Conservation (phyloP, 164 flowering plant species). For the Litsea cubeba region DNA sequence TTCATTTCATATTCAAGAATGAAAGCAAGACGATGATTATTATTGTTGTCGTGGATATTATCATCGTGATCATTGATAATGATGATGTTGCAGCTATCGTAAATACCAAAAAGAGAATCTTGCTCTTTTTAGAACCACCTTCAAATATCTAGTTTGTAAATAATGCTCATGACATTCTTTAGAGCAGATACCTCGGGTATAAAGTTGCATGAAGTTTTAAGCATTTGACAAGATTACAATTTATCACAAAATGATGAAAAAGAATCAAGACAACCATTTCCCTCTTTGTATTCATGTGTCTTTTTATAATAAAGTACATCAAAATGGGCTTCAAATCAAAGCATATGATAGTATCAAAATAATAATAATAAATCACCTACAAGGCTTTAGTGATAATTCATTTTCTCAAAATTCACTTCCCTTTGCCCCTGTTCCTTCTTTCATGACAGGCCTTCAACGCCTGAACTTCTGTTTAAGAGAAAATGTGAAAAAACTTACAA, state of each 20-base stretch:
- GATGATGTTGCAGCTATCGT: no score
- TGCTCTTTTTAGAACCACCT: neutral
- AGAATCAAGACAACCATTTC: neutral
- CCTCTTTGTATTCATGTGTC: neutral
- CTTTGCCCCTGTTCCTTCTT: conserved; percentile 38
- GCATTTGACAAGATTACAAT: neutral
- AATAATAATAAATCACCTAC: neutral
- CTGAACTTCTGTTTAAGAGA: conserved; percentile 57
- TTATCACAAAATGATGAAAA: neutral
- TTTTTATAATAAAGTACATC: neutral
- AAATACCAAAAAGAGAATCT: neutral
- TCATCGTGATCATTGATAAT: no score
- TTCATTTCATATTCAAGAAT: no score
- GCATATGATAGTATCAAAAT: neutral
- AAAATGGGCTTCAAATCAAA: neutral
- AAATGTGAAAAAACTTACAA: conserved; percentile 5
- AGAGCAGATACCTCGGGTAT: neutral
- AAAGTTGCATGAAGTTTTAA: neutral
- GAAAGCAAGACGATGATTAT: no score
- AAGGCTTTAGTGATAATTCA: neutral
- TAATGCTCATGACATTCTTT: neutral
- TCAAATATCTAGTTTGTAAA: neutral
- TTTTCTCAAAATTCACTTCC: conserved; percentile 6
- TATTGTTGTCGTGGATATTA: no score
- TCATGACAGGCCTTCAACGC: conserved; percentile 73